These are phyloP conservation scores for Aspergillus ruber DNA, from an alignment of 2,329 filamentous ascomycete genomes.

Conservation along the genomic window DNA sequence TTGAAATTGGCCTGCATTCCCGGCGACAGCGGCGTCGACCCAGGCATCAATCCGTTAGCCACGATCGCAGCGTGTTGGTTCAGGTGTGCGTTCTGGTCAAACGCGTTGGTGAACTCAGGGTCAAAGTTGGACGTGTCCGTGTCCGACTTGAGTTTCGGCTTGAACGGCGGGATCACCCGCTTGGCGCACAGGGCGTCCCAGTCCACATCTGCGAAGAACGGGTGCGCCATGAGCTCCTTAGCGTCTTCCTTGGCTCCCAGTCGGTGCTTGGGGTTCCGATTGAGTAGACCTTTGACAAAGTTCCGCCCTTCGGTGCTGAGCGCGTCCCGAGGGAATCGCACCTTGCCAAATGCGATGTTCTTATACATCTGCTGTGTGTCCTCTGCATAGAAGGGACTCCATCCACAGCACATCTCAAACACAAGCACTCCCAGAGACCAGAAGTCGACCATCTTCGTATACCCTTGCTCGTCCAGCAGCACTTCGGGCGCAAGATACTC, in stretches of 20 bases:
- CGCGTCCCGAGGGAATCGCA: conserved; percentile 90
- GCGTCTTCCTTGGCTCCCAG: conserved; percentile 87
- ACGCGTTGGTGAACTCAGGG: conserved; percentile 92
- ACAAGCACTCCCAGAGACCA: conserved; percentile 97
- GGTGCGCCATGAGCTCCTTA: conserved; percentile 85
- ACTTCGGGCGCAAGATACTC: conserved; percentile 97
- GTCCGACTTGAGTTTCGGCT: conserved; percentile 92
- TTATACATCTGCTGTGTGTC: conserved; percentile 99
- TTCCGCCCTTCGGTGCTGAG: conserved; percentile 91
- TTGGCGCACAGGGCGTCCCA: conserved; percentile 86
- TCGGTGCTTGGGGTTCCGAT: conserved; percentile 92
- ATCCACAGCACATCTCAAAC: conserved; percentile 99
- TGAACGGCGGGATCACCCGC: conserved; percentile 91
- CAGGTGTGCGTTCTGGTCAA: conserved; percentile 78
- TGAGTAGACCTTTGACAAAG: conserved; percentile 95
- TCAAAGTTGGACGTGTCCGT: conserved; percentile 98
- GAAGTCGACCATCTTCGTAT: conserved; percentile 99
- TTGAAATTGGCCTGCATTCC: conserved; percentile 98
- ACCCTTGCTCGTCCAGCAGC: conserved; percentile 88
- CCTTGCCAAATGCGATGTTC: conserved; percentile 98
- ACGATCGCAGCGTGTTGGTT: conserved; percentile 86
- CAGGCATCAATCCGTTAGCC: conserved; percentile 71
- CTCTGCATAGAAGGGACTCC: conserved; percentile 98
- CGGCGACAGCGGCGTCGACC: conserved; percentile 86
- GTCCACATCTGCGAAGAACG: conserved; percentile 91